Conservation (phyloP, 1,284 basidiomycete genomes). For the Cryptococcus sp. region DNA sequence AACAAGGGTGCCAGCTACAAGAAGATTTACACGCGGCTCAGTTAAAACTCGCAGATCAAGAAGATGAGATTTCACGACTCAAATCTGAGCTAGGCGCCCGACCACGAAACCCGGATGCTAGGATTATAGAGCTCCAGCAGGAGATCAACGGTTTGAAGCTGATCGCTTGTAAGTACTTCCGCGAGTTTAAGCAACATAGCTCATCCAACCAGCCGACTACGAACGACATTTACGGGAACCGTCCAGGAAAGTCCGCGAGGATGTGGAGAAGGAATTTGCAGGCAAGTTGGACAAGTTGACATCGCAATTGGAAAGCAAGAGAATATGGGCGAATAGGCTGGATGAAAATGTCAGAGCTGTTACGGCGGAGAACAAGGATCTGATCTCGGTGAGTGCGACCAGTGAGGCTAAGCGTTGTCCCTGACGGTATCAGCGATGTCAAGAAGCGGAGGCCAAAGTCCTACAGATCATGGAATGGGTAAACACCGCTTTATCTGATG, state of each 20-base stretch:
- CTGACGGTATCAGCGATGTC: conserved; percentile 19
- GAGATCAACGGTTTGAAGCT: conserved; percentile 40
- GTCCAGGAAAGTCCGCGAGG: conserved; percentile 65
- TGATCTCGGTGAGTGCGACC: conserved; percentile 21
- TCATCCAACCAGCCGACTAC: conserved; percentile 32
- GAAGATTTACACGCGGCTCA: conserved; percentile 75
- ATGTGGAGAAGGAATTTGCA: conserved; percentile 73
- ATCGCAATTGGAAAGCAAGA: conserved; percentile 52
- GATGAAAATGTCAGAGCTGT: conserved; percentile 40
- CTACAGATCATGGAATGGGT: conserved; percentile 40
- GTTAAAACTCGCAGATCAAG: conserved; percentile 67
- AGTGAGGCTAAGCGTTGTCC: too few species aligned
- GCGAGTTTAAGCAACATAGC: too few species aligned
- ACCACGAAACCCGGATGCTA: conserved; percentile 32
- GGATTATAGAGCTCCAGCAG: conserved; percentile 41
- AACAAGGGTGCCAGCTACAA: conserved; percentile 59
- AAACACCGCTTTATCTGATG: conserved; percentile 21
- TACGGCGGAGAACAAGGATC: conserved; percentile 28
- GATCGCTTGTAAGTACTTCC: conserved; percentile 37
- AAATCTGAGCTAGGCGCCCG: conserved; percentile 42
- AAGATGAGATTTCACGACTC: conserved; percentile 62
- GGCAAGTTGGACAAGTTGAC: conserved; percentile 60
- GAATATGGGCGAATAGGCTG: conserved; percentile 40
- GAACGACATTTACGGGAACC: conserved; percentile 61
- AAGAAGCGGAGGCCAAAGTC: conserved; percentile 39